Evolutionary conservation across 139 green algal genomes (phyloP), one percentile per base, ranked within the genome.

Genomic region (Coccomyxa sp.): DNA sequence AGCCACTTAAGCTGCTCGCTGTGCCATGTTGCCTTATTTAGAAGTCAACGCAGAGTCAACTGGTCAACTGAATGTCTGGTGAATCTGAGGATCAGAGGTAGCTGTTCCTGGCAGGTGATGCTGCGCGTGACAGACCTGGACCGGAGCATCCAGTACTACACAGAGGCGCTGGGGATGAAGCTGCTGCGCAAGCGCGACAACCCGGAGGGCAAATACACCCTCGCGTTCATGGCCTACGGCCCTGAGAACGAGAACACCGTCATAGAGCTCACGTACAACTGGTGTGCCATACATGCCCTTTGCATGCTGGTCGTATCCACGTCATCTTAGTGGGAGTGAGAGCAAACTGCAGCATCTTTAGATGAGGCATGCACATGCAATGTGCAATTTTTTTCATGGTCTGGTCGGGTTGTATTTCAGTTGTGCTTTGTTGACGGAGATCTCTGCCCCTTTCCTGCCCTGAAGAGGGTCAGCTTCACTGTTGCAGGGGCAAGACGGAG

Each of bases 181-280:
- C 85, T 97, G 76, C 57, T 96, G 28, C 83, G 91, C 13, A 93
- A 88, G 68, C 79, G 82, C 10, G 93, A 97, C 51, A 96, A 96
- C 86, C 90, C 92, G 3, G 91, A 97, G 32, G 92, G 96, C 85
- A 96, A 96, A 31, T 92, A 92, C 81, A 92, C 82, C 11, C 82
- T 90, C 27, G 88, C 86, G 27, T 91, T 91, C 71, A 76, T 92
- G 76, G 86, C 90, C 28, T 98, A 98, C 84, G 95, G 92, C 23
- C 82, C 88, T 13, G 95, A 98, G 83, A 84, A 94, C 13, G 80
- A 91, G 66, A 92, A 82, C 76, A 84, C 80, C 15, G 94, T 97
- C 38, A 89, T 98, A 78, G 95, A 98, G 90, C 90, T 98, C 31
- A 98, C 95, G 0, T 98, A 98, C 90, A 98, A 98, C 88, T 97